Conservation (phyloP, 352 stramenopile genomes). For the Pelagophyceae sp. region DNA sequence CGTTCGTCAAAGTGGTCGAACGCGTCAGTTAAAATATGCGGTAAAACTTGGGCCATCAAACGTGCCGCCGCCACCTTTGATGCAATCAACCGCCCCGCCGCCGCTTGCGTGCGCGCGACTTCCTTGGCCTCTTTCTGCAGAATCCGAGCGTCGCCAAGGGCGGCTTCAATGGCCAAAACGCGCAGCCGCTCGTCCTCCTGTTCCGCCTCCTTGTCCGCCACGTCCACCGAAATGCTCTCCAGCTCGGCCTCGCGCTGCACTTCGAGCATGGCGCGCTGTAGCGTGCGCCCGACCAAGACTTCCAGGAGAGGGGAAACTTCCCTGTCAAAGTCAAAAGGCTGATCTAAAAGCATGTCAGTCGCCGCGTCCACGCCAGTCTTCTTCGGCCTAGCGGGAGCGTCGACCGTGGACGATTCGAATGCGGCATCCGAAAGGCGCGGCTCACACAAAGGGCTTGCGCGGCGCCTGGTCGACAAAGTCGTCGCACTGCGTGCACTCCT, state of each 20-base stretch:
- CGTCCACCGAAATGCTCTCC: not conserved
- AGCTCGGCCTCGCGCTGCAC: not conserved
- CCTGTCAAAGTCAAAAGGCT: not conserved
- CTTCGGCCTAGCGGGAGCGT: no score
- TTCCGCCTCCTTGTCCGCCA: not conserved
- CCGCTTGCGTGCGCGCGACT: no score
- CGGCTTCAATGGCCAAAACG: not conserved
- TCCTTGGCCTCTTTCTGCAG: not conserved
- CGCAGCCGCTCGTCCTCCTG: not conserved
- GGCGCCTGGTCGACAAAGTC: not conserved
- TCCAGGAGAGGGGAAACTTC: not conserved
- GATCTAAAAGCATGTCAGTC: not conserved
- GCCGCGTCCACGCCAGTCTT: constrained; percentile 3
- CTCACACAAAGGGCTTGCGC: not conserved
- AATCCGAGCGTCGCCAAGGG: not conserved
- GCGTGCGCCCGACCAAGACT: not conserved
- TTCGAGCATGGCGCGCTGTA: not conserved
- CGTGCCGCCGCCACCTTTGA: not conserved
- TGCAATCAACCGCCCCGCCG: not conserved
- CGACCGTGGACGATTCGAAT: no score
- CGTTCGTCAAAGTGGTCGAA: not conserved
- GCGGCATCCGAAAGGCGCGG: no score
- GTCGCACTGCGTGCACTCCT: not conserved
- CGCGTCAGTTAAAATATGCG: not conserved
- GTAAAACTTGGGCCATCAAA: not conserved